Conservation (phyloP, 176 grass and related monocot genomes). For the Oryza longistaminata region DNA sequence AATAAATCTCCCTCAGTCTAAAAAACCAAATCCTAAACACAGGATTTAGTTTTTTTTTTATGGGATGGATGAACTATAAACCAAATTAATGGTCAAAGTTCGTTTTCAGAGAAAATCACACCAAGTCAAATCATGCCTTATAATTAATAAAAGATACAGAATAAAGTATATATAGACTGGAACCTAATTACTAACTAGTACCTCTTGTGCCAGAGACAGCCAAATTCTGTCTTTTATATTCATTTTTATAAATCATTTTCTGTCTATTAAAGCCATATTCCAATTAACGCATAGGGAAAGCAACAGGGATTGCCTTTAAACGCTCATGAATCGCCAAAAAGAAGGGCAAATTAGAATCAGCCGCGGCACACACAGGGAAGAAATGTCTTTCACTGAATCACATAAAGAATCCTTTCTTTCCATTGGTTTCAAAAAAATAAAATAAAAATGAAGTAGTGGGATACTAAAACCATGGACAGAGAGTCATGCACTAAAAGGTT, state of each 20-base stretch:
- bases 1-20: no score
- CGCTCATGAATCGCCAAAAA: background rate
- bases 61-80: no score
- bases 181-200: background rate
- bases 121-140: background rate
- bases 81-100: background rate
- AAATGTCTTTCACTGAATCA: conserved; percentile 16
- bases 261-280: background rate
- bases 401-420: background rate
- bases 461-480: background rate
- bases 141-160: background rate
- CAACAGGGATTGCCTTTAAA: background rate
- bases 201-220: background rate
- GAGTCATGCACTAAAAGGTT: conserved; percentile 32
- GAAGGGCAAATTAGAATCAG: conserved; percentile 1
- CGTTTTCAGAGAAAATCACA: background rate
- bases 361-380: background rate
- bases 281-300: background rate
- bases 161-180: background rate
- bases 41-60: no score
- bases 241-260: background rate
- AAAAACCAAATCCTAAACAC: no score
- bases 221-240: background rate
- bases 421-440: background rate
- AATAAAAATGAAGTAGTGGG: background rate